Conservation (phyloP, 441 rosid genomes). For the Manihot esculenta region DNA sequence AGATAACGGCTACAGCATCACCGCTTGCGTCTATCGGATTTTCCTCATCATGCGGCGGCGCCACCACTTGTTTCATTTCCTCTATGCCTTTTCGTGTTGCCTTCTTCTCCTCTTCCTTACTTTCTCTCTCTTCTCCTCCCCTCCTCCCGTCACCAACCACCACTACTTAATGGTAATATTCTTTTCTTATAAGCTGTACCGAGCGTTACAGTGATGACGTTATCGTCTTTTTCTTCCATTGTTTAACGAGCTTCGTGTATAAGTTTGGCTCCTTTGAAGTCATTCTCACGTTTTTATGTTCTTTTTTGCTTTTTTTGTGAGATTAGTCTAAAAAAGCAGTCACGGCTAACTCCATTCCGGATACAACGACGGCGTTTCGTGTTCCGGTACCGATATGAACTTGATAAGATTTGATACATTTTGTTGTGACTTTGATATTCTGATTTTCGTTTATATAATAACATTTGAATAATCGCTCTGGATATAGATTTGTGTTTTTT, state of each 20-base stretch:
- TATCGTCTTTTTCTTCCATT: not conserved
- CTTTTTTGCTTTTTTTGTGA: not conserved
- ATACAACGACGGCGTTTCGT: constrained; percentile 24
- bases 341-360: constrained; percentile 21
- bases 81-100: constrained; percentile 50
- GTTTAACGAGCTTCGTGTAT: not conserved
- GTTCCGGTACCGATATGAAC: constrained; percentile 37
- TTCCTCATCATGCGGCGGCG: constrained; percentile 48
- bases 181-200: not conserved
- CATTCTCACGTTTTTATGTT: not conserved
- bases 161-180: constrained; percentile 21
- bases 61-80: constrained; percentile 47
- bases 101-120: constrained; percentile 50
- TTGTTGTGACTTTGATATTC: constrained; percentile 8
- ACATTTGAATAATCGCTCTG: constrained; percentile 11
- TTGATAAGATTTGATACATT: not conserved
- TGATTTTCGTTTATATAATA: not conserved
- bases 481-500: constrained; percentile 7
- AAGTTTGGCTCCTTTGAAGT: not conserved
- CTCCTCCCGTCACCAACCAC: constrained; percentile 35
- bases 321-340: constrained; percentile 30
- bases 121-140: constrained; percentile 35
- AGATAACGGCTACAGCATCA: constrained; percentile 14
- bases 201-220: not conserved
- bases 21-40: constrained; percentile 22